These are phyloP conservation scores for Apiotrichum montevideense DNA, from an alignment of 1,284 basidiomycete genomes.

Conservation along the genomic window DNA sequence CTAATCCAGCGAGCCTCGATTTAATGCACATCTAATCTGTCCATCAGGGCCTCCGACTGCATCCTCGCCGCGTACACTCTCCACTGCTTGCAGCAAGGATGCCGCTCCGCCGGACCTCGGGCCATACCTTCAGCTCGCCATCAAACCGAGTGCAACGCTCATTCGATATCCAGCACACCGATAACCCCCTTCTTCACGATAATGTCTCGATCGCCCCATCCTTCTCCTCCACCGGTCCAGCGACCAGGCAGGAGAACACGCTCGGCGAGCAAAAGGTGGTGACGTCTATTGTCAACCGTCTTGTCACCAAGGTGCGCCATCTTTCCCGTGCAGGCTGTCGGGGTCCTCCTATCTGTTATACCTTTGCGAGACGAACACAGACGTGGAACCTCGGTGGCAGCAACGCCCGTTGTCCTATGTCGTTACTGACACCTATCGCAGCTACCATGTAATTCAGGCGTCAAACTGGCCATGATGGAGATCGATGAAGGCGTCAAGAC, in stretches of 20 bases:
- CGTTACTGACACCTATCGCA: slow-evolving; percentile 38
- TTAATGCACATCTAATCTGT: not conserved
- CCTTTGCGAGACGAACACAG: too few species aligned
- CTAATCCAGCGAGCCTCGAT: not conserved
- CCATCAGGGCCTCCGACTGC: not conserved
- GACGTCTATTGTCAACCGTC: slow-evolving; percentile 27
- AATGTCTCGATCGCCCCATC: not conserved
- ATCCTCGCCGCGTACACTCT: not conserved
- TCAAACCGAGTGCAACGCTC: slow-evolving; percentile 13
- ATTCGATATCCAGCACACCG: slow-evolving; percentile 18
- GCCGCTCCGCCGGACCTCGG: slow-evolving; percentile 21
- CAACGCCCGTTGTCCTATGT: too few species aligned
- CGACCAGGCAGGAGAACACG: slow-evolving; percentile 10
- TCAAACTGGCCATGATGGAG: slow-evolving; percentile 65
- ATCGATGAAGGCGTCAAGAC: slow-evolving; percentile 64
- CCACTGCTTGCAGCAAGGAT: slow-evolving; percentile 9
- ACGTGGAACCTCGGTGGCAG: too few species aligned
- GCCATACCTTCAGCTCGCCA: slow-evolving; percentile 17
- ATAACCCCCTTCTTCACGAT: slow-evolving; percentile 17
- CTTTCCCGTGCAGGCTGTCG: not conserved
- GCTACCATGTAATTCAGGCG: slow-evolving; percentile 81
- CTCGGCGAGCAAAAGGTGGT: slow-evolving; percentile 37
- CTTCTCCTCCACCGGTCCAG: not conserved
- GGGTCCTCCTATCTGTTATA: too few species aligned
- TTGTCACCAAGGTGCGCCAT: slow-evolving; percentile 40